Base-by-base conservation (phyloP, 2,329 filamentous ascomycete species). In the Cladorrhinum sp. region DNA sequence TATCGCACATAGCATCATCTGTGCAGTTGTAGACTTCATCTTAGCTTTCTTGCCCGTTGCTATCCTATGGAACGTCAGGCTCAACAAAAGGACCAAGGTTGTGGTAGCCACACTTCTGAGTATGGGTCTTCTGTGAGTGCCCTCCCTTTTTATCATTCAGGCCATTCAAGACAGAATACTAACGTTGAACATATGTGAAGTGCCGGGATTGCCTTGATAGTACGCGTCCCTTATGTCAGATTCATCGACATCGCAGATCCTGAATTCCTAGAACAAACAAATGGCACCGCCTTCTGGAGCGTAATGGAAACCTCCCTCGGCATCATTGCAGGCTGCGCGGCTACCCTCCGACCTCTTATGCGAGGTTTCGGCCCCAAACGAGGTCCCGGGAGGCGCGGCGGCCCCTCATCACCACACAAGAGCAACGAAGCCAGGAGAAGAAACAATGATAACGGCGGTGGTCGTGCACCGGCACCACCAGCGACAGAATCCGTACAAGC, bases 61-160 rank as follows among this genome's bases (percentile, higher is more conserved):
- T 12, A 76, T 85, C 41, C 72, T 85, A 0, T 82, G 80, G 78
- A 71, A 77, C 20, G 72, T 83, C 36, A 76, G 79, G 60, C 79
- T 84, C 71, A 78, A 77, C 48, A 69, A 68, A 41, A 72, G 74
- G 38, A 79, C 77, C 2, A 83, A 82, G 65, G 56, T 77, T 5
- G 72, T 77, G 16, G 73, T 84, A 25, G 76, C 75, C 3, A 65
- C 76, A 2, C 75, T 85, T 52, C 68, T 85, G 2, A 75, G 78
- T 45, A 77, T 84, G 71, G 81, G 77, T 12, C 75, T 81, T 61
- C 68, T 83, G 79, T 82, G 70, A 69, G 75, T 68, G n/a, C n/a
- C n/a, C n/a, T n/a, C n/a, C 1, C 2, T 5, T 9, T 23, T 1
- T 13, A 5, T n/a, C 36, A 41, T 13, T 32, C 13, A 13, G 13